Evolutionary conservation across 2,329 filamentous ascomycete species (phyloP).

Genomic region (Penicillium sp.): DNA sequence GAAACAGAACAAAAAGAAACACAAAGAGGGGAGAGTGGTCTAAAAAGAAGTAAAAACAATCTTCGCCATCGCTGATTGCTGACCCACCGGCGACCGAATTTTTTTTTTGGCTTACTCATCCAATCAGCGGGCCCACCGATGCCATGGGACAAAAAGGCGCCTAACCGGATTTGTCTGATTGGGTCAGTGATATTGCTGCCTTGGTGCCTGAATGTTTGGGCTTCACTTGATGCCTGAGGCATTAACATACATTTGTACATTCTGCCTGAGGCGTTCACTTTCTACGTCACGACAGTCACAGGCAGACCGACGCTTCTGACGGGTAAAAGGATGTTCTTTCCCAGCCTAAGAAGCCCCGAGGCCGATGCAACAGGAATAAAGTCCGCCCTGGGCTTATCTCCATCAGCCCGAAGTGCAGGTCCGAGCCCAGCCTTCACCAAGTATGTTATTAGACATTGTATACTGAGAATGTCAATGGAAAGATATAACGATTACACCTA

Average conservation of each 20-base stretch:
- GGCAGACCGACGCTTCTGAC: neutral
- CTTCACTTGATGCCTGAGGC: neutral
- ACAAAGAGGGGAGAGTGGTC: slow-evolving; percentile 11
- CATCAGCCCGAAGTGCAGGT: neutral
- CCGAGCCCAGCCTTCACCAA: neutral
- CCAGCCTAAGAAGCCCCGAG: neutral
- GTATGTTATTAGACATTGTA: neutral
- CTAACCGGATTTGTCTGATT: slow-evolving; percentile 1
- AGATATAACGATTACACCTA: neutral
- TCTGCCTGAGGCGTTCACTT: neutral
- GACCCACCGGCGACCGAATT: slow-evolving; percentile 2
- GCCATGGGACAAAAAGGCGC: slow-evolving; percentile 1
- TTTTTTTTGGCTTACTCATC: slow-evolving; percentile 9
- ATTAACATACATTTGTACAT: neutral
- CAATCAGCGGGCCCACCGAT: slow-evolving; percentile 4
- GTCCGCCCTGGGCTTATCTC: neutral
- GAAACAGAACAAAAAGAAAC: slow-evolving; percentile 5
- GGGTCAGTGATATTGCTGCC: neutral
- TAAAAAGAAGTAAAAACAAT: neutral
- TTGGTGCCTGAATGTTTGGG: neutral
- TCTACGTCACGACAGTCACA: neutral
- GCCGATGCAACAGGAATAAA: neutral
- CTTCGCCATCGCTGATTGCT: slow-evolving; percentile 6
- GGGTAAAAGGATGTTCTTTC: slow-evolving; percentile 2
- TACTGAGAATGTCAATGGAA: neutral